These are phyloP conservation scores for Angophora floribunda DNA, from an alignment of 345 rosid species.

Conservation along the genomic window DNA sequence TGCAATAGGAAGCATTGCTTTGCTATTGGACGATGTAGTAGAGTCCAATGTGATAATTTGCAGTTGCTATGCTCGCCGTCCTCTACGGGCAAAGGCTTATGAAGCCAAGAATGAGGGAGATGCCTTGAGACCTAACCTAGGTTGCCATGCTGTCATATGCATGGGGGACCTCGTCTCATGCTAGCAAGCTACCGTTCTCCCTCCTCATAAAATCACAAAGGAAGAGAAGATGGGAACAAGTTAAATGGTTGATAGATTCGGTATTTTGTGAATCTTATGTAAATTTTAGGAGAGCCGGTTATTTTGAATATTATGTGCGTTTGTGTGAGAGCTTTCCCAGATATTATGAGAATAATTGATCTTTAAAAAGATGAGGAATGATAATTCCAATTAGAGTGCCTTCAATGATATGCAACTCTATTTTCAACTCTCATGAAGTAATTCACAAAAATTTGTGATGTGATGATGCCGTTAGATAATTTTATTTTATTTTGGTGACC, in stretches of 20 bases:
- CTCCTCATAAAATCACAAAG: background rate
- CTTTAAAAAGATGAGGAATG: background rate
- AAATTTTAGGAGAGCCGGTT: too few relatives aligned
- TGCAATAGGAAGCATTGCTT: background rate
- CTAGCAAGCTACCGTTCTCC: background rate
- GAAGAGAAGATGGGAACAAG: background rate
- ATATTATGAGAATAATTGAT: background rate
- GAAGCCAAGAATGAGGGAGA: background rate
- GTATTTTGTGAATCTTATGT: too few relatives aligned
- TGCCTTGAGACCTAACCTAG: background rate
- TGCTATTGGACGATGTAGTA: background rate
- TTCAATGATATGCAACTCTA: background rate
- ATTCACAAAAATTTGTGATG: background rate
- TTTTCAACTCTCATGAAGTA: background rate
- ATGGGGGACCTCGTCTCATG: background rate
- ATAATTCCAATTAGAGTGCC: background rate
- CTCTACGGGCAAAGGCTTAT: accelerated
- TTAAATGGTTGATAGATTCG: background rate
- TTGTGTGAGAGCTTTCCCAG: background rate
- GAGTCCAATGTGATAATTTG: background rate
- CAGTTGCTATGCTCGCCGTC: background rate
- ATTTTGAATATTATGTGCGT: too few relatives aligned
- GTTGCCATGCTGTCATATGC: background rate
- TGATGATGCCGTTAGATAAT: background rate
- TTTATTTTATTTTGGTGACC: too few relatives aligned